Evolutionary conservation across 768 basidiomycete genomes (phyloP), one percentile per base, ranked within the genome.

Genomic region (Rickenella mellea): DNA sequence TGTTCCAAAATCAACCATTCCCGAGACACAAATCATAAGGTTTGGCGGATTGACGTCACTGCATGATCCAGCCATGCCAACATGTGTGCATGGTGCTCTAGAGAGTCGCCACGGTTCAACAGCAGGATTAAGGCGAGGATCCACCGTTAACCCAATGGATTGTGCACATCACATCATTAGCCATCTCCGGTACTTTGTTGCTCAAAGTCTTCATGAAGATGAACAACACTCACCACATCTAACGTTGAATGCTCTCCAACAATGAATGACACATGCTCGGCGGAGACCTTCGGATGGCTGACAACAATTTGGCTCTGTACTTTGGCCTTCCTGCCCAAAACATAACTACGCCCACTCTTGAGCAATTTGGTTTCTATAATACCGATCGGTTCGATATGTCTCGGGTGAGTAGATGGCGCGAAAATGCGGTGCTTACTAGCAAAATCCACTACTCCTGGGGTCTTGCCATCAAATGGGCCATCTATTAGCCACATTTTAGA

Each of bases 281-380:
- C 66, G 0, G 84, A 87, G 35, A 89, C 67, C 54, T 75, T 80
- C 52, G 77, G 78, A 61, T 67, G 69, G 45, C 70, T 71, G 35
- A 87, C 60, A 4, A 67, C 22, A 1, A 88, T 60, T 5, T 45
- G 43, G 6, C 15, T 25, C 0, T 65, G 63, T 31, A 46, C 46
- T 6, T 60, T 58, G 1, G 68, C 73, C 57, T 74, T 80, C 30
- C 85, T 67, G 12, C 83, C 82, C 1, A 87, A 49, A 0, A 51
- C 27, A 43, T 83, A 78, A 10, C 63, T 64, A 27, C 58, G 67
- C 12, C 72, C 71, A 2, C 80, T 66, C 55, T 80, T 84, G 32
- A 88, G 63, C 17, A 85, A 57, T 53, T 84, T 86, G 11, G 54
- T 58, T 51, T 64, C 70, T 74, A 47, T 2, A n/a, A 22, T 8